Conservation (phyloP, 2,329 filamentous ascomycete species). For the Trichoderma sp. region DNA sequence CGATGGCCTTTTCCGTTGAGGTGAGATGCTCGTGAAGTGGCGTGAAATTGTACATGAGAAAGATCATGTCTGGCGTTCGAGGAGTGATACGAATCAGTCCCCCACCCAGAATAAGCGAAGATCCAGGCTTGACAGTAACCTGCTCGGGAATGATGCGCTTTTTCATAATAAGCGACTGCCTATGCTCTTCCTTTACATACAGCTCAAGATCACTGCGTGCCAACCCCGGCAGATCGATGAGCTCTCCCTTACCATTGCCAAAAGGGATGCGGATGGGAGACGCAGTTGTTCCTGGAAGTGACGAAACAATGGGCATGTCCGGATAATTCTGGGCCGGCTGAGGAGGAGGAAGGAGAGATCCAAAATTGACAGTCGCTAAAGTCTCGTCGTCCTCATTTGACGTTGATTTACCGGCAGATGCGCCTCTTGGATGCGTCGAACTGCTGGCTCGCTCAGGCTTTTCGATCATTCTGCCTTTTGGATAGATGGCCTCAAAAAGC, state of each 20-base stretch:
- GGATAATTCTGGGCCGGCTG: constrained; percentile 74
- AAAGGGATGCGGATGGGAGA: constrained; percentile 93
- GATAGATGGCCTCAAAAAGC: constrained; percentile 83
- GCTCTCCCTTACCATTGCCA: constrained; percentile 78
- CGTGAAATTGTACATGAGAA: constrained; percentile 85
- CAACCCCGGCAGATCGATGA: constrained; percentile 89
- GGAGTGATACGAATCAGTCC: constrained; percentile 88
- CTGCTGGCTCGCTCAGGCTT: constrained; percentile 21
- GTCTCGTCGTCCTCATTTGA: constrained; percentile 17
- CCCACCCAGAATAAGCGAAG: constrained; percentile 75
- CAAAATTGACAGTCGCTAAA: constrained; percentile 37
- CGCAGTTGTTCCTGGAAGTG: constrained; percentile 88
- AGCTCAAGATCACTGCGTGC: constrained; percentile 69
- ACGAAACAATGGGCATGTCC: constrained; percentile 80
- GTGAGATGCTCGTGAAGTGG: constrained; percentile 76
- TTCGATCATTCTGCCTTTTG: constrained; percentile 62
- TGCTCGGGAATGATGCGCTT: constrained; percentile 72
- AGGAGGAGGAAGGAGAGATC: constrained; percentile 70
- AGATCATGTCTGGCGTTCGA: constrained; percentile 54
- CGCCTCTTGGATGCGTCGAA: constrained; percentile 23
- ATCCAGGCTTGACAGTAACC: constrained; percentile 66
- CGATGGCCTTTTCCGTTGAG: constrained; percentile 73
- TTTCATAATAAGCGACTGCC: constrained; percentile 73
- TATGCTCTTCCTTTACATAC: constrained; percentile 66
- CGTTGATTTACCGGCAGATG: constrained; percentile 20